Evolutionary conservation across 768 basidiomycete genomes (phyloP).

Genomic region (Lactifluus echinatus): DNA sequence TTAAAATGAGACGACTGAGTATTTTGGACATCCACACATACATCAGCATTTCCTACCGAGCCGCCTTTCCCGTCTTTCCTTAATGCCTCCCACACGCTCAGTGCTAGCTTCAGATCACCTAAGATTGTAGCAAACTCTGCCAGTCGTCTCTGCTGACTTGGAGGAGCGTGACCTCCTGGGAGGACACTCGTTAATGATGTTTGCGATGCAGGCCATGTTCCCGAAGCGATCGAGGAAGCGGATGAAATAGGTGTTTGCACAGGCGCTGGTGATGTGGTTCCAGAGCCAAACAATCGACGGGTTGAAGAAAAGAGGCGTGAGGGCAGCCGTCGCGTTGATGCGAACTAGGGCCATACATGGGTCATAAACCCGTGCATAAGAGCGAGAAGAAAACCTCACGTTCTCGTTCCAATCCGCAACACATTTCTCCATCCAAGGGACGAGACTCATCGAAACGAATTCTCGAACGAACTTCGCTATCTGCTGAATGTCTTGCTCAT

Average conservation of each 20-base stretch:
- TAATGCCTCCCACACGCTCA: slow-evolving; percentile 75
- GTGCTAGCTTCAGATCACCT: slow-evolving; percentile 82
- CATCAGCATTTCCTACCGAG: slow-evolving; percentile 45
- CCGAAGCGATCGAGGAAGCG: slow-evolving; percentile 28
- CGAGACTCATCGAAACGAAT: slow-evolving; percentile 77
- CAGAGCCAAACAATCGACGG: slow-evolving; percentile 68
- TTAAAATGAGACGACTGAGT: slow-evolving; percentile 1
- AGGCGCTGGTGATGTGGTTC: slow-evolving; percentile 32
- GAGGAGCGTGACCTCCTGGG: slow-evolving; percentile 26
- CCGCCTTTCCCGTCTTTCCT: slow-evolving; percentile 85
- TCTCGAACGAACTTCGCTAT: slow-evolving; percentile 77
- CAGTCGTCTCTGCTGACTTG: slow-evolving; percentile 72
- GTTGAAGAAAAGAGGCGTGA: slow-evolving; percentile 83
- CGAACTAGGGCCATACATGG: slow-evolving; percentile 37
- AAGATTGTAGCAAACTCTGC: slow-evolving; percentile 94
- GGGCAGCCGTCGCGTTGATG: slow-evolving; percentile 68
- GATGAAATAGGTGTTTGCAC: slow-evolving; percentile 33
- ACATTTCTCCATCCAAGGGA: slow-evolving; percentile 96
- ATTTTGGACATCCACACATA: background rate
- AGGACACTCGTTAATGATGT: slow-evolving; percentile 24
- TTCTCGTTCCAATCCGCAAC: slow-evolving; percentile 92
- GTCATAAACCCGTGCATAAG: background rate
- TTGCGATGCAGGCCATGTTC: slow-evolving; percentile 28
- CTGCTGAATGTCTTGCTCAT: slow-evolving; percentile 65
- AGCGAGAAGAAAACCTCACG: slow-evolving; percentile 31